Evolutionary conservation across 2,329 filamentous ascomycete species (phyloP).

Genomic region (Fusarium nurragi): DNA sequence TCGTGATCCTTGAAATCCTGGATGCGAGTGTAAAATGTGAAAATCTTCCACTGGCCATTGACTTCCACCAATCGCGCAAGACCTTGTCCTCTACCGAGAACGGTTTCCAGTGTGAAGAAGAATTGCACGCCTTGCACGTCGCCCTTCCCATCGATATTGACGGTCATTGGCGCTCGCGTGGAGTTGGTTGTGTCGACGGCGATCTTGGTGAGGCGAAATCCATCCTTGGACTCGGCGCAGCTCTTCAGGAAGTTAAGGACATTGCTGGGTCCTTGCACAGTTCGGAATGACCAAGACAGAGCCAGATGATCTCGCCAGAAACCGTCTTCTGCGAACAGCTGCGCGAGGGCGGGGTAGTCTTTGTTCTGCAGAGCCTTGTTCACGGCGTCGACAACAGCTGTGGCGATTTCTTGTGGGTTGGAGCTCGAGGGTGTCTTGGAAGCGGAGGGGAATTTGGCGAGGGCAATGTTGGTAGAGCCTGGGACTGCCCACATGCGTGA

Average conservation of each 20-base stretch:
- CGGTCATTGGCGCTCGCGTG: constrained; percentile 55
- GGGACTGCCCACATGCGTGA: constrained; percentile 49
- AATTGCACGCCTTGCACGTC: constrained; percentile 63
- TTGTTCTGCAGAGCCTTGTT: constrained; percentile 52
- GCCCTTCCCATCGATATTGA: constrained; percentile 60
- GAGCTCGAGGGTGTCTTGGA: constrained; percentile 41
- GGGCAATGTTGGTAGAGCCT: constrained; percentile 64
- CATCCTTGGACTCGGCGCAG: constrained; percentile 47
- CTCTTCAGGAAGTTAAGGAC: constrained; percentile 53
- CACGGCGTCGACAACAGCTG: constrained; percentile 51
- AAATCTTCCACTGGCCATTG: constrained; percentile 66
- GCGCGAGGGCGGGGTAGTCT: constrained; percentile 48
- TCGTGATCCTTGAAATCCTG: constrained; percentile 63
- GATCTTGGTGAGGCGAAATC: constrained; percentile 55
- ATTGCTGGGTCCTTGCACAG: constrained; percentile 54
- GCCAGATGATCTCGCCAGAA: constrained; percentile 69
- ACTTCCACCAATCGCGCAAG: constrained; percentile 61
- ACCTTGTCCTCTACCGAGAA: constrained; percentile 64
- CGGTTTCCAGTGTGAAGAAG: constrained; percentile 64
- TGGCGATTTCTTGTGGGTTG: constrained; percentile 52
- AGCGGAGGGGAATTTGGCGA: constrained; percentile 55
- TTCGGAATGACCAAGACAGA: constrained; percentile 65
- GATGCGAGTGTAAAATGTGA: constrained; percentile 70
- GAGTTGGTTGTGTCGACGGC: constrained; percentile 57
- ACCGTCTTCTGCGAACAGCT: constrained; percentile 50